These are phyloP conservation scores for Phytophthora uliginosa DNA, from an alignment of 352 stramenopile genomes.

Conservation along the genomic window DNA sequence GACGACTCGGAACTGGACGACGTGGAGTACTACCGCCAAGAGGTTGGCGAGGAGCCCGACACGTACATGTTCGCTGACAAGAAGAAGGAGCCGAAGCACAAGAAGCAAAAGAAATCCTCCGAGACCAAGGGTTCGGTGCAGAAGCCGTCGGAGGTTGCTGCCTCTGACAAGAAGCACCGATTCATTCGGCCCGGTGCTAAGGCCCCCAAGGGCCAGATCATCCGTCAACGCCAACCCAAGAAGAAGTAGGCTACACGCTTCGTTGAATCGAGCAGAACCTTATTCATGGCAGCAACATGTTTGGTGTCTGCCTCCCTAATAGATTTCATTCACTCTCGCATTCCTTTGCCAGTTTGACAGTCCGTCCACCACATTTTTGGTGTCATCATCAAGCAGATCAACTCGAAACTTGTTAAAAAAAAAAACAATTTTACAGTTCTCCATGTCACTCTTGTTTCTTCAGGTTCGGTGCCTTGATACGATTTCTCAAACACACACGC, in stretches of 20 bases:
- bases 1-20: conserved; percentile 81
- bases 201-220: conserved; percentile 63
- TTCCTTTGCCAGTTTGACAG: neutral
- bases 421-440: conserved; percentile 25
- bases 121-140: conserved; percentile 36
- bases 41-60: conserved; percentile 85
- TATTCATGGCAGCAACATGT: conserved; percentile 19
- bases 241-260: conserved; percentile 41
- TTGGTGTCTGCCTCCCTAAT: conserved; percentile 31
- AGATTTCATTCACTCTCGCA: conserved; percentile 25
- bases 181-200: conserved; percentile 53
- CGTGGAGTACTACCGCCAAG: conserved; percentile 86
- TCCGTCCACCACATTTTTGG: too few relatives aligned
- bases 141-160: conserved; percentile 67
- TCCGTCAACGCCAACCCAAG: conserved; percentile 67
- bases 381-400: neutral
- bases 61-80: conserved; percentile 82
- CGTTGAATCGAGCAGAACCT: conserved; percentile 21
- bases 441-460: conserved; percentile 35
- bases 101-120: conserved; percentile 55
- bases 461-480: conserved; percentile 42
- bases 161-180: conserved; percentile 73
- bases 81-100: conserved; percentile 41
- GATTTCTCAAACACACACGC: conserved; percentile 45
- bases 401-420: neutral